Conservation (phyloP, 129 eudicot genomes). For the Flaveria robusta region DNA sequence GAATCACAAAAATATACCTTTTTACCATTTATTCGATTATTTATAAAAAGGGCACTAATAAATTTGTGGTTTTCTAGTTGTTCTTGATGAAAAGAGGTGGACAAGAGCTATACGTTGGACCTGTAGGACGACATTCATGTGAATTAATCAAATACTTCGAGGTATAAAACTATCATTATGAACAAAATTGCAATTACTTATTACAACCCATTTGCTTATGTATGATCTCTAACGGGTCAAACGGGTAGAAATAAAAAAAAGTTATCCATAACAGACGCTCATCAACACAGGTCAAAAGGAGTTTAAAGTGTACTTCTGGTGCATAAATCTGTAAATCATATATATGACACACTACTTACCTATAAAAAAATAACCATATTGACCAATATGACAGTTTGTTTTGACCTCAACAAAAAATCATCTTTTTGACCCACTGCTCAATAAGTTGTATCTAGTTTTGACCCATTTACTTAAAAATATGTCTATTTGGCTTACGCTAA, state of each 20-base stretch:
- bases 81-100: constrained; percentile 22
- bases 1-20: neutral
- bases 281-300: neutral
- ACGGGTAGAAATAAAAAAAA: no score
- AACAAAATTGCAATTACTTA: neutral
- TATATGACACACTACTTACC: no score
- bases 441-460: neutral
- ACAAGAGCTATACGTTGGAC: constrained; percentile 17
- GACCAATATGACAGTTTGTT: neutral
- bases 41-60: neutral
- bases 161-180: constrained; percentile 8
- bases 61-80: constrained; percentile 1
- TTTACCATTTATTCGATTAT: neutral
- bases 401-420: neutral
- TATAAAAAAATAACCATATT: no score
- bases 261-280: neutral
- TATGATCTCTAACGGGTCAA: neutral
- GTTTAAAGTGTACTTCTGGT: neutral
- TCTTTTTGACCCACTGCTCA: neutral
- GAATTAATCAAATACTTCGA: constrained; percentile 12
- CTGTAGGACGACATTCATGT: constrained; percentile 6
- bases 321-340: no score
- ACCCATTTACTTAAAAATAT: neutral
- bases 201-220: neutral
- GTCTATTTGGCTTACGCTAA: no score